A percentile compares a stretch with the other conserved stretches of the same genome.
Evolutionary conservation across 257 asterid genomes (phyloP).

Genomic region (Solanum tacnaense): DNA sequence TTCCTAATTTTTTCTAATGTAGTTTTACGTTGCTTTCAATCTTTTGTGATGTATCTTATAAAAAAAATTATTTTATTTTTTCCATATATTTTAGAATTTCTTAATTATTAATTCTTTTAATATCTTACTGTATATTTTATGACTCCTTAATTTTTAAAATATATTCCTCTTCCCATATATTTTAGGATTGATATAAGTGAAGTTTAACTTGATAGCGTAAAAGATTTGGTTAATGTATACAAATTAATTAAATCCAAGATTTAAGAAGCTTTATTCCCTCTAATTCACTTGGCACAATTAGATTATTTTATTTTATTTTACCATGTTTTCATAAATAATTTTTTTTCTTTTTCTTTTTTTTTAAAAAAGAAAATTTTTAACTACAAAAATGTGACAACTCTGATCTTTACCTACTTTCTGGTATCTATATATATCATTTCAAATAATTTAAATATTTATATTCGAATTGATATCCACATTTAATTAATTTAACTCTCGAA

Average conservation of each 20-base stretch:
- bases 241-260: background rate
- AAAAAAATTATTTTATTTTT: too few relatives aligned
- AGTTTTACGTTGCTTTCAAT: background rate
- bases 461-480: background rate
- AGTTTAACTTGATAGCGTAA: background rate
- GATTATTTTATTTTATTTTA: too few relatives aligned
- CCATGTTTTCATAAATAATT: background rate
- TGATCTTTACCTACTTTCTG: background rate
- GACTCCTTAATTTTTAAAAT: too few relatives aligned
- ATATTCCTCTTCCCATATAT: too few relatives aligned
- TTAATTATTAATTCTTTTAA: background rate
- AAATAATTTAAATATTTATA: too few relatives aligned
- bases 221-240: background rate
- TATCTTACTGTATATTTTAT: background rate
- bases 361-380: too few relatives aligned
- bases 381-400: background rate
- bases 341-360: too few relatives aligned
- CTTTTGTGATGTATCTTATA: too few relatives aligned
- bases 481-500: background rate
- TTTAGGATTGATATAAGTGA: background rate
- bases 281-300: too few relatives aligned
- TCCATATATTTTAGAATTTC: background rate
- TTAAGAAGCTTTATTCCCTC: background rate
- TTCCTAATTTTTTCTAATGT: background rate
- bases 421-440: too few relatives aligned